These are phyloP conservation scores for Klebsormidium nitens DNA, from an alignment of 139 green algal genomes.

Conservation along the genomic window DNA sequence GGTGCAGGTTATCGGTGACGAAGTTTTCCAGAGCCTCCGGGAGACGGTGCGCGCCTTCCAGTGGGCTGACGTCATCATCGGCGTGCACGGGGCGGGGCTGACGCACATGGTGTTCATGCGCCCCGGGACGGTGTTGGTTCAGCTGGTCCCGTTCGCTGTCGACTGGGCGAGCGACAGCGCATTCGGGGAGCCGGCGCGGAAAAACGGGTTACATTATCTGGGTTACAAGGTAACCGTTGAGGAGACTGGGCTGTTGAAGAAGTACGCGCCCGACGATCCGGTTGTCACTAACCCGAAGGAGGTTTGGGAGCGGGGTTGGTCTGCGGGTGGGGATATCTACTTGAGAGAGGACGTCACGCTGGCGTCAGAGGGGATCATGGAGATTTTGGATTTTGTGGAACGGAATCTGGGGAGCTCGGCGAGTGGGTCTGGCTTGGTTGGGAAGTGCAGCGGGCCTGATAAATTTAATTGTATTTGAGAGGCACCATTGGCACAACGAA, in stretches of 20 bases:
- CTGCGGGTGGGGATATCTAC: too few species aligned
- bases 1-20: neutral
- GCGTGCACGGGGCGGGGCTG: constrained; percentile 23
- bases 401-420: too few species aligned
- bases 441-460: too few species aligned
- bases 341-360: too few species aligned
- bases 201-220: constrained; percentile 8
- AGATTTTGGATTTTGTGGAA: too few species aligned
- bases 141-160: constrained; percentile 10
- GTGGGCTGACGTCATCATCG: constrained; percentile 22
- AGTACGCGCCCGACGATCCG: constrained; percentile 1
- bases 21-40: neutral
- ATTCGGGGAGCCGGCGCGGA: constrained; percentile 1
- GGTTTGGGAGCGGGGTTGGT: too few species aligned
- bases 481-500: too few species aligned
- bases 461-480: too few species aligned
- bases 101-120: constrained; percentile 16
- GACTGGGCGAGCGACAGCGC: neutral
- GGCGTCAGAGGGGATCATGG: too few species aligned
- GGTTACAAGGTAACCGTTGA: constrained; percentile 6
- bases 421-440: too few species aligned
- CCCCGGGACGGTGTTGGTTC: constrained; percentile 11
- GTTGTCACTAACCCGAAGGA: constrained; percentile 9
- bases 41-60: constrained; percentile 15
- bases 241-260: constrained; percentile 6